Conservation (phyloP, 352 stramenopile species). For the Pythium volutum region DNA sequence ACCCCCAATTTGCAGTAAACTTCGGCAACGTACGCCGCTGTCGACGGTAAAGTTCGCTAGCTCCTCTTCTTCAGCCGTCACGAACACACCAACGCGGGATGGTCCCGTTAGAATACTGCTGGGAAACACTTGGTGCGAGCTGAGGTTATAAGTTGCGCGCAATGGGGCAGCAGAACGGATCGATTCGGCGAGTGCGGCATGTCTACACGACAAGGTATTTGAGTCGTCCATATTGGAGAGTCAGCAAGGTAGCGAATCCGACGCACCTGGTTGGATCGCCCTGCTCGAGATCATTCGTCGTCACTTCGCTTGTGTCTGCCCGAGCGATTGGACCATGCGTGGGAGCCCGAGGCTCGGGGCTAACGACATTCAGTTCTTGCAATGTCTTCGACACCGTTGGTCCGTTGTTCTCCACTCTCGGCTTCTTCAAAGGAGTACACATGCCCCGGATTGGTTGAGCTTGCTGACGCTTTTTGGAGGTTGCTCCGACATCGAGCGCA, state of each 20-base stretch:
- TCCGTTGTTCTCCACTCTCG: background rate
- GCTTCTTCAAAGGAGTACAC: background rate
- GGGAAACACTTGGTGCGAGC: background rate
- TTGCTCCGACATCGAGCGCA: background rate
- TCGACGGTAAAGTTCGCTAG: background rate
- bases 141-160: background rate
- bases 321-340: background rate
- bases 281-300: background rate
- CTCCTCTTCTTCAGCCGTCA: conserved; percentile 11
- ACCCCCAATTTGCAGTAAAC: background rate
- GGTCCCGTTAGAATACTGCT: background rate
- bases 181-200: background rate
- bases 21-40: background rate
- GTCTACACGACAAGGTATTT: background rate
- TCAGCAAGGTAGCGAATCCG: background rate
- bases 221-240: background rate
- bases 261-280: background rate
- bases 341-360: conserved; percentile 4
- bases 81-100: background rate
- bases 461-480: background rate
- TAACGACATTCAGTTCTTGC: conserved; percentile 16
- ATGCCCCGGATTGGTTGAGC: background rate
- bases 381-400: background rate
- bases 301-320: background rate
- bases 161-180: background rate